Evolutionary conservation across 164 flowering plant species (phyloP).

Genomic region (Magnolia sinica): DNA sequence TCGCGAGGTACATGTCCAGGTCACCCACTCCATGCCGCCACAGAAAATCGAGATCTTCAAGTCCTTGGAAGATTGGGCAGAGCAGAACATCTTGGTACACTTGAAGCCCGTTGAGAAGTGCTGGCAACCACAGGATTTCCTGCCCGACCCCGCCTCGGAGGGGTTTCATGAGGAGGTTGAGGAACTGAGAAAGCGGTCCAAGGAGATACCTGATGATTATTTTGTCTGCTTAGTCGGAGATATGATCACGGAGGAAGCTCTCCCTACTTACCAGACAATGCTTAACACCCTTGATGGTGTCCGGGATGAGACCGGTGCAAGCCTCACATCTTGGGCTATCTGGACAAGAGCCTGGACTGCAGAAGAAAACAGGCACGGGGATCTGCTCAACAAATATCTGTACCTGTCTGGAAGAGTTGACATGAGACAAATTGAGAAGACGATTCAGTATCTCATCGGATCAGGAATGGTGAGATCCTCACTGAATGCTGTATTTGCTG

Average conservation of each 20-base stretch:
- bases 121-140: constrained; percentile 79
- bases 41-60: constrained; percentile 66
- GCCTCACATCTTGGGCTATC: constrained; percentile 66
- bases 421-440: constrained; percentile 70
- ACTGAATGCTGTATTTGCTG: neutral
- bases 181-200: constrained; percentile 59
- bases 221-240: constrained; percentile 71
- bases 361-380: constrained; percentile 60
- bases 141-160: constrained; percentile 64
- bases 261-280: constrained; percentile 45
- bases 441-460: constrained; percentile 69
- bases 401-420: constrained; percentile 64
- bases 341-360: constrained; percentile 85
- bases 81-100: constrained; percentile 45
- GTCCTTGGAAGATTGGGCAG: constrained; percentile 66
- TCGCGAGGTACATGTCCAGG: constrained; percentile 57
- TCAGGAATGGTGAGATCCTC: constrained; percentile 65
- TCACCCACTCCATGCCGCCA: constrained; percentile 71
- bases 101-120: constrained; percentile 68
- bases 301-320: constrained; percentile 69
- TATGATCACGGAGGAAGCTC: constrained; percentile 63
- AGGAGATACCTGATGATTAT: constrained; percentile 70
- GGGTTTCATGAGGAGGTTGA: constrained; percentile 54
- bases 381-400: constrained; percentile 64
- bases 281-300: constrained; percentile 68